These are phyloP conservation scores for Periconia sp. DNA, from an alignment of 2,329 filamentous ascomycete species.

Conservation along the genomic window DNA sequence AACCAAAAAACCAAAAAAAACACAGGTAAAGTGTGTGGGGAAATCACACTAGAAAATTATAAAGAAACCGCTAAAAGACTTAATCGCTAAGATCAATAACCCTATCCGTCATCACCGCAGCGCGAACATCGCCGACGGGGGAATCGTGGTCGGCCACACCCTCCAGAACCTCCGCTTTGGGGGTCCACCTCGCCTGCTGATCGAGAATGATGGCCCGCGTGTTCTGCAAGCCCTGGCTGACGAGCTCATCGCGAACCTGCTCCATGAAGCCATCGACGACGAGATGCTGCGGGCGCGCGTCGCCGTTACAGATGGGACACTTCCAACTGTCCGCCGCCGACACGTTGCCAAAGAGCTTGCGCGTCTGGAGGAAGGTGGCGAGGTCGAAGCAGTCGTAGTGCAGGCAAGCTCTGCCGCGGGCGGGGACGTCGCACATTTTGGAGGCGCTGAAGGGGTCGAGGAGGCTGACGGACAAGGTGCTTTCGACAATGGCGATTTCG, in stretches of 20 bases:
- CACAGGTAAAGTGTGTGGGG: too few relatives aligned
- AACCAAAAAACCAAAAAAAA: too few relatives aligned
- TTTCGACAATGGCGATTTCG: constrained; percentile 46
- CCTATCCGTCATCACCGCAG: background rate
- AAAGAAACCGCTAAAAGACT: too few relatives aligned
- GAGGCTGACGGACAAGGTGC: constrained; percentile 46
- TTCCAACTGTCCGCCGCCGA: constrained; percentile 71
- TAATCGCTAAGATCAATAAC: constrained; percentile 9
- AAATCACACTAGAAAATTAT: too few relatives aligned
- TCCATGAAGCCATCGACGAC: constrained; percentile 73
- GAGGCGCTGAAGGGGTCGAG: constrained; percentile 50
- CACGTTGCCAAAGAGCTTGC: constrained; percentile 18
- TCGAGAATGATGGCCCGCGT: constrained; percentile 65
- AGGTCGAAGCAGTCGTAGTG: constrained; percentile 93
- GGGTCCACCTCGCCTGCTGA: constrained; percentile 66
- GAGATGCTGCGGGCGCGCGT: constrained; percentile 74
- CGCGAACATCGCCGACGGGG: constrained; percentile 7
- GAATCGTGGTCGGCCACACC: constrained; percentile 14
- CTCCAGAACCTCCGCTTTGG: constrained; percentile 41
- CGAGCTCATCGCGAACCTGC: constrained; percentile 61
- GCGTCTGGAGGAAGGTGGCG: constrained; percentile 68
- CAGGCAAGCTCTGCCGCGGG: constrained; percentile 67
- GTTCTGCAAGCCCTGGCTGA: constrained; percentile 50
- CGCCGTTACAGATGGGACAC: constrained; percentile 79
- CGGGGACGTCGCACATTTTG: constrained; percentile 67